Evolutionary conservation across 176 grass and related monocot genomes (phyloP).

Genomic region (Musa beccarii): DNA sequence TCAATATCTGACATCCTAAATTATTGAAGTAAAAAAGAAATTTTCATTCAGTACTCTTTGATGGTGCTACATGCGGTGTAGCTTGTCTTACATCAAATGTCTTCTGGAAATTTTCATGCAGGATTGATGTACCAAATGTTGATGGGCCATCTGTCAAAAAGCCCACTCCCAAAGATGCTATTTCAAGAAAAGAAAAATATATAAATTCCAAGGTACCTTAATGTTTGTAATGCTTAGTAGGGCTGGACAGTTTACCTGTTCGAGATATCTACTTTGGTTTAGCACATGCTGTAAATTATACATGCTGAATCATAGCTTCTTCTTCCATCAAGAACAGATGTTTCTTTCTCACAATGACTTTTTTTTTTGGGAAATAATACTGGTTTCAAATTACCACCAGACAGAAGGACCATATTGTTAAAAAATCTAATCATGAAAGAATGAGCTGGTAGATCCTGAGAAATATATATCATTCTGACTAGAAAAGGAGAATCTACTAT

Average conservation of each 20-base stretch:
- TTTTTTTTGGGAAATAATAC: background rate
- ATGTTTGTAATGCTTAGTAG: slow-evolving; percentile 12
- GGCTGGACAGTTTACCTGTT: background rate
- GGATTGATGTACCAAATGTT: slow-evolving; percentile 46
- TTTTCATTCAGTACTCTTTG: background rate
- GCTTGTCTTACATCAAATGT: too few relatives aligned
- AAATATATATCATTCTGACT: background rate
- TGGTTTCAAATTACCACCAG: background rate
- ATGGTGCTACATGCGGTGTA: too few relatives aligned
- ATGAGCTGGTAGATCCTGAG: background rate
- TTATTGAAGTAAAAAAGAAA: too few relatives aligned
- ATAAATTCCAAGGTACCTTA: slow-evolving; percentile 81
- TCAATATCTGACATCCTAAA: too few relatives aligned
- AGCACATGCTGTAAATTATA: background rate
- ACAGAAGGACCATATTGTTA: background rate
- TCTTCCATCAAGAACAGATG: background rate
- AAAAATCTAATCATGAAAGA: background rate
- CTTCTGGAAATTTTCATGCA: slow-evolving; percentile 27
- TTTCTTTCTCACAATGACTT: background rate
- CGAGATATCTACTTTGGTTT: background rate
- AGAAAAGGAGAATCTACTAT: background rate
- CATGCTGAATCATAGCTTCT: background rate
- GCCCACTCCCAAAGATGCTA: slow-evolving; percentile 63
- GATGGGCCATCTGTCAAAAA: slow-evolving; percentile 57
- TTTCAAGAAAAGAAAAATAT: slow-evolving; percentile 89